These are phyloP conservation scores for Lasiosphaeris hirsuta DNA, from an alignment of 495 filamentous ascomycete species.

Conservation along the genomic window DNA sequence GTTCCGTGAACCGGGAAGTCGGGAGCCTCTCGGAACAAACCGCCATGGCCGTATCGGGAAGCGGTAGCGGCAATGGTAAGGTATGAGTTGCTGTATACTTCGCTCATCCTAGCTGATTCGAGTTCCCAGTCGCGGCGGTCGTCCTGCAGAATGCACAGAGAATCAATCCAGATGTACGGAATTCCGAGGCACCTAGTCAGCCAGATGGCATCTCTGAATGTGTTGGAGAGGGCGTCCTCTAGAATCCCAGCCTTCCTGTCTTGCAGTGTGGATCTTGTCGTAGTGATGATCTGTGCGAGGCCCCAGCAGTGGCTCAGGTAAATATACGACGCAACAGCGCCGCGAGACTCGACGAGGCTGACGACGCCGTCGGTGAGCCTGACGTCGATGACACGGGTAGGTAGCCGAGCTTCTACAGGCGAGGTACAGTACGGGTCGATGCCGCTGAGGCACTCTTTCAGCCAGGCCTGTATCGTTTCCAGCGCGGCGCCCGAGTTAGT, in stretches of 20 bases:
- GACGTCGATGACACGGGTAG: no score
- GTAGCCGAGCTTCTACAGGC: no score
- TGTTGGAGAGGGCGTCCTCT: conserved; percentile 16
- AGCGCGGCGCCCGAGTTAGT: no score
- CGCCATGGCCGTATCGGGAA: no score
- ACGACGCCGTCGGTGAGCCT: no score
- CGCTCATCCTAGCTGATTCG: conserved; percentile 36
- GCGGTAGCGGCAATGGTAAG: conserved; percentile 23
- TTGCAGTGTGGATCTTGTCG: not conserved
- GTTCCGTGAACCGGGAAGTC: not conserved
- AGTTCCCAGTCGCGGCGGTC: conserved; percentile 27
- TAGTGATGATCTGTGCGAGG: not conserved
- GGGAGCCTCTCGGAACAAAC: not conserved
- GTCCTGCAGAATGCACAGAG: conserved; percentile 26
- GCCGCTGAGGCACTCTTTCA: no score
- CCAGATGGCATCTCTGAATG: conserved; percentile 27
- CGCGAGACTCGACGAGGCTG: no score
- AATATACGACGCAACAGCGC: no score
- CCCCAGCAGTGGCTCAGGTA: conserved; percentile 15
- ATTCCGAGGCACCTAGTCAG: conserved; percentile 18
- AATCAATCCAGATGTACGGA: conserved; percentile 25
- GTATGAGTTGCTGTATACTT: conserved; percentile 29
- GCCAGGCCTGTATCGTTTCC: no score
- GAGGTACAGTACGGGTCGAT: no score
- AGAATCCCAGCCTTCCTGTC: conserved; percentile 3